Percentiles rank a stretch among this genome's conserved stretches.
Evolutionary conservation across 2,329 filamentous ascomycete species (phyloP).

Genomic region (Microcyclospora tardicrescens): DNA sequence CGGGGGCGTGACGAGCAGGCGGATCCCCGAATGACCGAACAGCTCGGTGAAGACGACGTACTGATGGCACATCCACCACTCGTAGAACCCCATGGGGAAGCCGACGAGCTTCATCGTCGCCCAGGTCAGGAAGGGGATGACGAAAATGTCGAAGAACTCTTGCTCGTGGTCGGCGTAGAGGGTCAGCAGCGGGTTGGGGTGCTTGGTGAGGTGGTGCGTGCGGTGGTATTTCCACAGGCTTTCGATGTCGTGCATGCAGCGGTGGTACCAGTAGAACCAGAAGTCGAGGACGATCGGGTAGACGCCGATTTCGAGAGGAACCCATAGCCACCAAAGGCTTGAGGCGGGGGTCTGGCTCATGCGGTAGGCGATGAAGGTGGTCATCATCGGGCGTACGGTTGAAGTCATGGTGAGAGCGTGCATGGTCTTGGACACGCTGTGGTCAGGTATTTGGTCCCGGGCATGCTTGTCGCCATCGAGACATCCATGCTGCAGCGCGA

Average conservation of each 20-base stretch:
- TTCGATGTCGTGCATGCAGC: background rate
- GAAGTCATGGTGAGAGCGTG: background rate
- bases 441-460: constrained; percentile 31
- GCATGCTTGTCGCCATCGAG: constrained; percentile 34
- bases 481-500: constrained; percentile 29
- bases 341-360: background rate
- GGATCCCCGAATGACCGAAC: background rate
- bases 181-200: background rate
- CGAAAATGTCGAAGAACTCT: background rate
- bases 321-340: background rate
- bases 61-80: background rate
- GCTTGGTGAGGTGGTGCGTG: background rate
- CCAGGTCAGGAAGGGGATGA: background rate
- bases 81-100: background rate
- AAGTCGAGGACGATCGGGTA: background rate
- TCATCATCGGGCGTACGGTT: background rate
- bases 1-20: background rate
- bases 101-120: background rate
- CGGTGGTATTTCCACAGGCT: background rate
- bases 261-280: background rate
- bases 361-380: background rate
- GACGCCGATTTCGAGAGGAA: background rate
- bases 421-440: background rate
- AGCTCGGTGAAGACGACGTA: background rate
- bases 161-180: background rate